Evolutionary conservation across 495 filamentous ascomycete species (phyloP), one percentile per base, ranked within the genome.

Genomic region (Penicillium maclennaniae): DNA sequence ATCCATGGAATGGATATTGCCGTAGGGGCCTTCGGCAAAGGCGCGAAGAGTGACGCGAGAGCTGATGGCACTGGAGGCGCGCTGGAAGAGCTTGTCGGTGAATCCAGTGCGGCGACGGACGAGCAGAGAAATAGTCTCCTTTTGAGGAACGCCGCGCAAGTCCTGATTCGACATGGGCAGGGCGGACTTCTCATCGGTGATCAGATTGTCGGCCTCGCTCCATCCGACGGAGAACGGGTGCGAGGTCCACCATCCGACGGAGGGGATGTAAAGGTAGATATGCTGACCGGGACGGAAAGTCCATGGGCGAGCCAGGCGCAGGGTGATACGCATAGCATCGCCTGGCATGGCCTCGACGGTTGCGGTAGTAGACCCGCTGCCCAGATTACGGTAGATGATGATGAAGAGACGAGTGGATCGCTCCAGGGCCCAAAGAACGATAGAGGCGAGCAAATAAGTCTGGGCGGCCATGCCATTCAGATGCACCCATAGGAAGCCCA

Each of bases 201-300:
- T 49, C 16, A 49, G 42, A 43, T 70, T 63, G 41, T 73, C 68
- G 6, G 58, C 27, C 49, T 77, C 89, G 62, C 83, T 83, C 92
- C 92, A 97, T 50, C 87, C 91, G 45, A 97, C 79, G 25, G 91
- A 93, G 72, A 98, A 97, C 4, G 93, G 93, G 66, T 98, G 93
- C 39, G 83, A 89, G 55, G 89, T 90, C 87, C 88, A 95, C 55
- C 80, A 79, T 39, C 82, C 87, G 54, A 95, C 59, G 10, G 83
- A 70, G 25, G 83, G 82, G 54, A 96, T 87, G 63, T 91, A 92
- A 37, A 98, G 74, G 66, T 95, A 98, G 54, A 79, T 82, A 71
- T 97, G 92, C 55, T 89, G 88, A 47, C 93, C 93, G 1, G 93
- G 92, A 42, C 79, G 72, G 74, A 93, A 85, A 43, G 77, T 75